Base-by-base conservation (phyloP, 768 basidiomycete genomes). In the Leccinum arenicola region DNA sequence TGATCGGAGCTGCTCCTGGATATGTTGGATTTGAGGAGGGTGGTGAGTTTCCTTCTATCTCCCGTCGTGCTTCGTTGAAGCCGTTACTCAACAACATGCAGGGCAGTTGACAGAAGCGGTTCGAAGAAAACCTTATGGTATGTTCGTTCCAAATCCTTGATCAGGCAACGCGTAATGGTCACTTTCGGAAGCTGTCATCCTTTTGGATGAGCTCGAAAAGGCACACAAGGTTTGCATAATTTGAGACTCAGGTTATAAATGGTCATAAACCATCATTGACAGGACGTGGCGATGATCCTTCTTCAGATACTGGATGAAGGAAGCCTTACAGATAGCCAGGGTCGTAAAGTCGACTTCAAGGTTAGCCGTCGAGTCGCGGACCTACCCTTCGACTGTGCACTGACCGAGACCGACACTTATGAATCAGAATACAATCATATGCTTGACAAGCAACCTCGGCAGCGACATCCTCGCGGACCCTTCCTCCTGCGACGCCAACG, bases 261-360 rank as follows among this genome's bases (percentile, higher is more conserved):
- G 40, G 25, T 25, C 27, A 27, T 29, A 27, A 19, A 52, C 36
- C 35, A 27, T n/a, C 12, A 57, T 52, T 15, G 53, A 27, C 50
- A 84, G 83, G 93, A 95, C 67, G 92, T 97, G 25, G 82, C 91
- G 1, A 90, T 95, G 85, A 91, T 95, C 61, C 77, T 96, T 19
- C 79, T 96, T 3, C 94, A 96, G 70, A 89, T 97, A 50, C 80
- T 97, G 12, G 93, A 97, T 63, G 94, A 97, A 71, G 94, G 94
- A 8, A 84, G 77, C 52, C 80, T 95, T 61, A 95, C 94, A 0
- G 94, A 97, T 69, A 93, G 91, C 61, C 93, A 95, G 70, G 94
- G 94, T 10, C 84, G 92, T 56, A 91, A 93, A 69, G 89, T 96
- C 3, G 93, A 94, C 71, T 95, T 96, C 78, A 93, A 88, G 79